Evolutionary conservation across 495 filamentous ascomycete genomes (phyloP).

Genomic region (Physcia stellaris): DNA sequence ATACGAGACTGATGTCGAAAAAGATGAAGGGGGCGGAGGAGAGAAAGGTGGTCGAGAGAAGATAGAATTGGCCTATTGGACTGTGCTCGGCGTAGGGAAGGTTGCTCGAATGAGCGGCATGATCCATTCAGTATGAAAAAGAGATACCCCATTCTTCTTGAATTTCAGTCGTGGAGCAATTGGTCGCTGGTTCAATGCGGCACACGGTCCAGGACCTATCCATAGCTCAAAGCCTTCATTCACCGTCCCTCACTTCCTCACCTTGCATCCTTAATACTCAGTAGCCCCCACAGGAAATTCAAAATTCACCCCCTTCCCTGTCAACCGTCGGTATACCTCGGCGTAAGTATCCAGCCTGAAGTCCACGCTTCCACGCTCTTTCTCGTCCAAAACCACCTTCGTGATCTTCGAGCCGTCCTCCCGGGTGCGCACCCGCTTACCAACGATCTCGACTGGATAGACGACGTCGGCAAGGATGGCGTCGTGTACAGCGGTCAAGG

Average conservation of each 20-base stretch:
- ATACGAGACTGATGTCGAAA: constrained; percentile 70
- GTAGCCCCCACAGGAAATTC: constrained; percentile 83
- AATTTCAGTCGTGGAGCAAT: too few relatives aligned
- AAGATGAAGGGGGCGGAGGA: constrained; percentile 42
- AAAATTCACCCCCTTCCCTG: constrained; percentile 84
- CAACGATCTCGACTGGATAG: constrained; percentile 99
- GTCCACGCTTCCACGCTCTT: constrained; percentile 97
- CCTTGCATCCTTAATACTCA: constrained; percentile 53
- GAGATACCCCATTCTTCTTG: too few relatives aligned
- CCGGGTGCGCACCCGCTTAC: constrained; percentile 91
- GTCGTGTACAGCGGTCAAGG: constrained; percentile 95
- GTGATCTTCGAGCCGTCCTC: constrained; percentile 94
- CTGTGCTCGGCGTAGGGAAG: constrained; percentile 75
- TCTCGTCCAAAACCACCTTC: constrained; percentile 98
- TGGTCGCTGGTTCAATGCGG: too few relatives aligned
- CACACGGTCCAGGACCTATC: too few relatives aligned
- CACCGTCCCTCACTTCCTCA: neutral
- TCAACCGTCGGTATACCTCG: constrained; percentile 93
- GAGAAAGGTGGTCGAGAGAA: constrained; percentile 35
- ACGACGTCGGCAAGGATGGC: constrained; percentile 91
- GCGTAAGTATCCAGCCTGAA: constrained; percentile 98
- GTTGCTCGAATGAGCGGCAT: constrained; percentile 30
- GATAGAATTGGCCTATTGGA: constrained; percentile 89
- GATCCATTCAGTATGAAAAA: too few relatives aligned
- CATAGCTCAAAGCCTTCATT: too few relatives aligned